These are phyloP conservation scores for Cytospora piceae DNA, from an alignment of 2,329 filamentous ascomycete species.

Conservation along the genomic window DNA sequence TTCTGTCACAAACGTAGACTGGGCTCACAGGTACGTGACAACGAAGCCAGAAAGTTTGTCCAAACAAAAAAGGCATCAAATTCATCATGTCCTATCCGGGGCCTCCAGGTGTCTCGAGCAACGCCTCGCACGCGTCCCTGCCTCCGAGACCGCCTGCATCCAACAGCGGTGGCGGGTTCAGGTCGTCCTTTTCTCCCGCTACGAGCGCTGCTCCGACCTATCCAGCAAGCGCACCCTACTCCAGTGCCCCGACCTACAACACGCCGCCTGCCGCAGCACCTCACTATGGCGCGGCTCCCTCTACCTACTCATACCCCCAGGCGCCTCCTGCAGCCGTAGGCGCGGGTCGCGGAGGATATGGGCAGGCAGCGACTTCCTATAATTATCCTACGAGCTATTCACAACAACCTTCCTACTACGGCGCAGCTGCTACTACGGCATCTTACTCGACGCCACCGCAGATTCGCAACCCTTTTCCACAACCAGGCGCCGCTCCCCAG, in stretches of 20 bases:
- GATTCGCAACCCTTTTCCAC: conserved; percentile 81
- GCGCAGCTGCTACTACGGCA: conserved; percentile 41
- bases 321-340: conserved; percentile 41
- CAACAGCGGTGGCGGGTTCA: conserved; percentile 48
- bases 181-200: conserved; percentile 55
- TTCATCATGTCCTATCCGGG: conserved; percentile 86
- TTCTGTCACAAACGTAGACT: conserved; percentile 33
- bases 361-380: conserved; percentile 33
- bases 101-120: conserved; percentile 73
- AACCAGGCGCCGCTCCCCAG: conserved; percentile 51
- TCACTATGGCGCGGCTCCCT: conserved; percentile 48
- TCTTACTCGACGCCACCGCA: conserved; percentile 63
- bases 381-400: conserved; percentile 38
- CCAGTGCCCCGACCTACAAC: conserved; percentile 40
- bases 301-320: conserved; percentile 36
- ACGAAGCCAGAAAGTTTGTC: conserved; percentile 37
- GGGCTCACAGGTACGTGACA: conserved; percentile 58
- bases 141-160: conserved; percentile 76
- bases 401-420: conserved; percentile 46
- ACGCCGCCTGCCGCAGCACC: conserved; percentile 42
- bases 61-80: conserved; percentile 44
- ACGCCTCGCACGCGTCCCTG: conserved; percentile 56
- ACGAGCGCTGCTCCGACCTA: conserved; percentile 40
- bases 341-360: conserved; percentile 37
- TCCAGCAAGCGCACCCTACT: conserved; percentile 38